Evolutionary conservation across 2,329 filamentous ascomycete genomes (phyloP).

Genomic region (Podosphaera fusca): DNA sequence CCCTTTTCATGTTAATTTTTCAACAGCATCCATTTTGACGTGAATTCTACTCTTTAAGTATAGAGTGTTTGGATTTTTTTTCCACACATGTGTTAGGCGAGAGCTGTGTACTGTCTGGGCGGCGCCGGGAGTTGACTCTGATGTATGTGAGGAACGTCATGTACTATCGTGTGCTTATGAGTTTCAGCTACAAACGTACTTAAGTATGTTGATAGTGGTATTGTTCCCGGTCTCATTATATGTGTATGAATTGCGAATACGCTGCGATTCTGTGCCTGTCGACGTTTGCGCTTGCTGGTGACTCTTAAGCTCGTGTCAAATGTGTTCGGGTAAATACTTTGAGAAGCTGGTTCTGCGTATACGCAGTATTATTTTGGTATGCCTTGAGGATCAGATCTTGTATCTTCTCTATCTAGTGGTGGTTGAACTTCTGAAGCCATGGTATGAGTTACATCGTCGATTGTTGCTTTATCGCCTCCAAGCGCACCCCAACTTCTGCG

Average conservation of each 20-base stretch:
- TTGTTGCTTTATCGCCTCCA: background rate
- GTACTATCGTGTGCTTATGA: background rate
- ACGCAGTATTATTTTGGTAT: background rate
- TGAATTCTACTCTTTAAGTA: background rate
- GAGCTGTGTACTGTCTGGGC: background rate
- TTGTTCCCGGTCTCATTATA: background rate
- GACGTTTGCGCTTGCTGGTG: background rate
- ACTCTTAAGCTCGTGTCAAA: background rate
- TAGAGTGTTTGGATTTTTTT: background rate
- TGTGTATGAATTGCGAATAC: background rate
- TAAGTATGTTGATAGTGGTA: background rate
- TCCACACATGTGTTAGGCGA: background rate
- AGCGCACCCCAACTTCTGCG: too few relatives aligned
- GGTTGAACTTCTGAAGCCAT: background rate
- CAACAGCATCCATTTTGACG: background rate
- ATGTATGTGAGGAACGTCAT: background rate
- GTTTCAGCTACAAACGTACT: background rate
- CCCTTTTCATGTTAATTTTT: background rate
- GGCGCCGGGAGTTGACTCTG: background rate
- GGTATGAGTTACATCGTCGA: background rate
- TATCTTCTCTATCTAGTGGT: background rate
- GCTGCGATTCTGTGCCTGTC: background rate
- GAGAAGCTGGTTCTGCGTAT: background rate
- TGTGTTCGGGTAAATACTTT: background rate
- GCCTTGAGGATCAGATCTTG: background rate